phyloP scores from a whole-genome alignment of 208 protist species.

The Phytomonas sp. region DNA sequence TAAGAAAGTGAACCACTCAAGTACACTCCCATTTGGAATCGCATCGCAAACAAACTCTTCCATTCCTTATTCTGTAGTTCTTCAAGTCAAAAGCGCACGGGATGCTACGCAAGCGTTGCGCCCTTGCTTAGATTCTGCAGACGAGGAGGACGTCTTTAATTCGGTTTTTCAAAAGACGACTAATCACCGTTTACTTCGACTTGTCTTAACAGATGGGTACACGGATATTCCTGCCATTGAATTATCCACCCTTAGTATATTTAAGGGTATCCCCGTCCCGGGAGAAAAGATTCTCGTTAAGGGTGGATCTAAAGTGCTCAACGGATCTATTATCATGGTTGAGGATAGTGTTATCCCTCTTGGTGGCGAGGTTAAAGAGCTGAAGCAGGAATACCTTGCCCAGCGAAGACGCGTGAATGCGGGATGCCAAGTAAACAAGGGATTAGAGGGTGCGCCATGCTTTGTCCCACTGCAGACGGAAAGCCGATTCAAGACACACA shows the following conservation, averaged over 20 bases:
- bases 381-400: constrained; percentile 61
- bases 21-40: constrained; percentile 47
- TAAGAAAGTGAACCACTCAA: constrained; percentile 42
- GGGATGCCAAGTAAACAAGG: constrained; percentile 39
- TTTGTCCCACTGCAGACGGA: constrained; percentile 57
- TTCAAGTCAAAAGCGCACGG: constrained; percentile 65
- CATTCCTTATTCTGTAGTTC: constrained; percentile 37
- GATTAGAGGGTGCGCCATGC: constrained; percentile 50
- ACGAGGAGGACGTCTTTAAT: constrained; percentile 41
- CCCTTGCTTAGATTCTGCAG: constrained; percentile 46
- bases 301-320: constrained; percentile 50
- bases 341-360: constrained; percentile 45
- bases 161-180: constrained; percentile 40
- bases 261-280: constrained; percentile 56
- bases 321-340: constrained; percentile 66
- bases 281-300: constrained; percentile 70
- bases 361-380: constrained; percentile 60
- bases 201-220: constrained; percentile 65
- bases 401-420: constrained; percentile 34
- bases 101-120: constrained; percentile 77
- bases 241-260: constrained; percentile 50
- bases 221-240: constrained; percentile 62
- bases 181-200: constrained; percentile 45
- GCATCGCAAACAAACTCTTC: constrained; percentile 29
- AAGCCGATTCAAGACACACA: background rate